Percentiles rank a stretch among this genome's conserved stretches.
These are phyloP conservation scores for Diospyros kaki DNA, from an alignment of 148 eudicot species.

Conservation along the genomic window DNA sequence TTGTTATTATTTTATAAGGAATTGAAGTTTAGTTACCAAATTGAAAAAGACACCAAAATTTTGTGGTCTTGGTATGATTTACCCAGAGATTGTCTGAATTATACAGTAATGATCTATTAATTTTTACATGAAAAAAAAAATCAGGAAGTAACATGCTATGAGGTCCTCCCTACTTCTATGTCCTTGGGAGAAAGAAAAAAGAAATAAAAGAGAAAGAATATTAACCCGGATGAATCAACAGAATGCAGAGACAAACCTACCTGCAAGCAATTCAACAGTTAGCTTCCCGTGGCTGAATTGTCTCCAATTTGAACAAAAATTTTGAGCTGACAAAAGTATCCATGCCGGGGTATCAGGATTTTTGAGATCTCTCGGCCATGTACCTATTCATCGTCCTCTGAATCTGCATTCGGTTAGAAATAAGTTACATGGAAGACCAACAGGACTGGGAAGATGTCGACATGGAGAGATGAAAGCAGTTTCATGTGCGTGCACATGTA, in stretches of 20 bases:
- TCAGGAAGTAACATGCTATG: slow-evolving; percentile 11
- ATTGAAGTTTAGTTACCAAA: no score
- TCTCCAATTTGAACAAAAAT: neutral
- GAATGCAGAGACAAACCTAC: neutral
- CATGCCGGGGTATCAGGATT: neutral
- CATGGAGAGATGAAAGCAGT: no score
- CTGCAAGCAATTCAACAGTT: no score
- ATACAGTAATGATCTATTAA: slow-evolving; percentile 19
- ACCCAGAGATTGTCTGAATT: neutral
- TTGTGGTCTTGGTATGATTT: no score
- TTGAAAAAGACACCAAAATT: no score
- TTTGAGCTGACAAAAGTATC: slow-evolving; percentile 3
- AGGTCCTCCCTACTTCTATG: slow-evolving; percentile 13
- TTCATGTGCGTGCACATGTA: no score
- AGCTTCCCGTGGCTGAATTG: no score
- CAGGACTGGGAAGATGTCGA: no score
- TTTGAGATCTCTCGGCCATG: neutral
- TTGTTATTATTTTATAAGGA: no score
- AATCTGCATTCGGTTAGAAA: slow-evolving; percentile 29
- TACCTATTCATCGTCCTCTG: slow-evolving; percentile 42
- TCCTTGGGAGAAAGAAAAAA: neutral
- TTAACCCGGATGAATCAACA: slow-evolving; percentile 4
- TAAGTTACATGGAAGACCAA: neutral
- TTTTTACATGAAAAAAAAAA: slow-evolving; percentile 14
- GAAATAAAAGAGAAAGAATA: neutral